phyloP scores from a whole-genome alignment of 192 early-diverging fungal genomes.

The Entomortierella parvispora region DNA sequence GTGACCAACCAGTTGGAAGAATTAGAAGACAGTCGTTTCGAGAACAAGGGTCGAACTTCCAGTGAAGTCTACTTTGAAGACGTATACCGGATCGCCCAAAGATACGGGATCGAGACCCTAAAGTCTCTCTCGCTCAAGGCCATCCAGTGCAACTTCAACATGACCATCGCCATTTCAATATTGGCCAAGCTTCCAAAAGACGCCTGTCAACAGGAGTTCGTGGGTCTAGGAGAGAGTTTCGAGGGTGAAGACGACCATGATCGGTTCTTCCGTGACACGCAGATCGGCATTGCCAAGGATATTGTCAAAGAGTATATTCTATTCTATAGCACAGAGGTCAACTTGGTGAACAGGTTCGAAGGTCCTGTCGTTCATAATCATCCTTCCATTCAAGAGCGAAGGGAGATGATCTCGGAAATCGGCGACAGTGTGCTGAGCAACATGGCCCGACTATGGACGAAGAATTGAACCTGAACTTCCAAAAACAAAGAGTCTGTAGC shows the following conservation, averaged over 20 bases:
- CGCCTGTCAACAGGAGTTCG: not conserved
- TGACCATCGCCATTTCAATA: slow-evolving; percentile 41
- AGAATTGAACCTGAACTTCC: no score
- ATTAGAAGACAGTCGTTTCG: no score
- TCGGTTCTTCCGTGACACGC: not conserved
- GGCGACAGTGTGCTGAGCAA: slow-evolving; percentile 22
- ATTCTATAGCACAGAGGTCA: slow-evolving; percentile 18
- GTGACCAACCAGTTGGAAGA: no score
- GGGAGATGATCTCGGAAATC: not conserved
- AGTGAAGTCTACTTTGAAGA: slow-evolving; percentile 38
- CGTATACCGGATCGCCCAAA: slow-evolving; percentile 21
- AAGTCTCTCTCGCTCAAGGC: slow-evolving; percentile 19
- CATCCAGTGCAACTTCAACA: slow-evolving; percentile 20
- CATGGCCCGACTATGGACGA: not conserved
- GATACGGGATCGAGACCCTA: slow-evolving; percentile 23
- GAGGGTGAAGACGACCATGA: not conserved
- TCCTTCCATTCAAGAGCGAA: slow-evolving; percentile 3
- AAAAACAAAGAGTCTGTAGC: no score
- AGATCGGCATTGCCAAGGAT: slow-evolving; percentile 4
- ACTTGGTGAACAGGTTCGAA: not conserved
- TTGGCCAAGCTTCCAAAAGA: slow-evolving; percentile 4
- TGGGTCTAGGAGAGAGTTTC: not conserved
- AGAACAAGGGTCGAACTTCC: no score
- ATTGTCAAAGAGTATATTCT: slow-evolving; percentile 37
- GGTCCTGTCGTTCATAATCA: no score